Base-by-base conservation (phyloP, 768 basidiomycete species). In the Dioszegia aurantiaca region DNA sequence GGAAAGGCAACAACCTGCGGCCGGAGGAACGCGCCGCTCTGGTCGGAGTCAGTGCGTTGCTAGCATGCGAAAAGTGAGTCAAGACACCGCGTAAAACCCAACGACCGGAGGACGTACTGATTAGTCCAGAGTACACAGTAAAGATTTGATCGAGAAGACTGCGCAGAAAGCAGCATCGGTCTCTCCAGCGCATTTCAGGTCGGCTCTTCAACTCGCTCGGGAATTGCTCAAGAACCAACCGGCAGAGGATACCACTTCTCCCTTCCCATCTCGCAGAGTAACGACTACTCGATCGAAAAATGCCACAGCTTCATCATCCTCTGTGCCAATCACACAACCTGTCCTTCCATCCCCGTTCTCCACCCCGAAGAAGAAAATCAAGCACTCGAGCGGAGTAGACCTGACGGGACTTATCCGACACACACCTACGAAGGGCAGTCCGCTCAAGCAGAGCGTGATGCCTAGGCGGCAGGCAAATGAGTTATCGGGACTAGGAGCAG, bases 111-210 rank as follows among this genome's bases (percentile, higher is more conserved):
- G 10, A 27, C 5, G 30, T 36, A 52, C 47, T 39, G 11, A 62
- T 36, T 27, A 31, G 26, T 31, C 27, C 55, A 71, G 64, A 48
- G 53, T 69, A 0, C 65, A 72, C 37, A 57, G 51, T 39, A 65
- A 68, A 59, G 70, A 72, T 28, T 52, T 72, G 10, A 37, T 61
- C 27, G 51, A 65, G 31, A 55, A 56, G 9, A 63, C 68, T 3
- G 70, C 70, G 12, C 70, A 69, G 51, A 72, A 69, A 64, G 68
- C 68, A n/a, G 65, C 60, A 12, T 68, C 68, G n/a, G 70, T 72
- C 56, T 72, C 70, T 3, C 63, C 65, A 2, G 57, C 68, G 12
- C 65, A 69, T 58, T 72, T 72, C 59, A 45, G 61, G 2, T 67
- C 70, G 4, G 58, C 68, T 10, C 47, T 72, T 8, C 19, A 39